These are phyloP conservation scores for Apiospora sp. DNA, from an alignment of 2,329 filamentous ascomycete genomes.

Conservation along the genomic window DNA sequence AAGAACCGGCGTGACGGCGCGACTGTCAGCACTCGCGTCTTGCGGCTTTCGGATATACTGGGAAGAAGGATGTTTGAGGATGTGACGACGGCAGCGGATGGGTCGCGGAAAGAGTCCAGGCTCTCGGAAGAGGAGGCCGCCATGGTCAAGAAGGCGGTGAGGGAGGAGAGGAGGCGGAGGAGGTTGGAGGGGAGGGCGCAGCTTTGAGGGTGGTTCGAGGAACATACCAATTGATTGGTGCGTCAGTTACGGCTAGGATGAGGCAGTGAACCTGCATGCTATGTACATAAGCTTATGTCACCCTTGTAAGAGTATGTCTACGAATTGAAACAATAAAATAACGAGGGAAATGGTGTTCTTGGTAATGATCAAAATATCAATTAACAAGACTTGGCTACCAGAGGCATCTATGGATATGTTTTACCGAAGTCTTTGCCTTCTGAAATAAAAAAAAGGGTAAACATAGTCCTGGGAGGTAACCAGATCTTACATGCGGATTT, in stretches of 20 bases:
- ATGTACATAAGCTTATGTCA: too few relatives aligned
- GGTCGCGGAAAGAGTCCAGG: constrained; percentile 46
- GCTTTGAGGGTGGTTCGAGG: constrained; percentile 45
- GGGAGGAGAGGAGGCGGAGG: constrained; percentile 56
- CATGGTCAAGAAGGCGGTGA: constrained; percentile 51
- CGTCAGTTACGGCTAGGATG: not conserved
- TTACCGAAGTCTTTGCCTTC: too few relatives aligned
- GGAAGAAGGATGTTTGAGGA: constrained; percentile 74
- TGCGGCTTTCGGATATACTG: constrained; percentile 78
- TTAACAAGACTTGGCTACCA: too few relatives aligned
- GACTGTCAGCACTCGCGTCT: constrained; percentile 83
- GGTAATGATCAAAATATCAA: not conserved
- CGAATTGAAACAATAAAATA: not conserved
- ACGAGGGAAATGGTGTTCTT: not conserved
- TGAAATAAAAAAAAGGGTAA: too few relatives aligned
- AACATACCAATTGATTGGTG: not conserved
- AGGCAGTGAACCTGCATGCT: not conserved
- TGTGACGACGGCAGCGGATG: constrained; percentile 46
- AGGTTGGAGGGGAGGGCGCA: constrained; percentile 59
- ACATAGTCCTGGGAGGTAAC: too few relatives aligned
- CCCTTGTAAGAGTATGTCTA: not conserved
- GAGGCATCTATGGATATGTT: too few relatives aligned
- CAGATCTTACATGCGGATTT: too few relatives aligned
- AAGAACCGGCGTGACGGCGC: constrained; percentile 96
- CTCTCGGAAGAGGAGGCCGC: constrained; percentile 60